A percentile compares a stretch with the other conserved stretches of the same genome.
These are phyloP conservation scores for Alternaria sp. DNA, from an alignment of 2,329 filamentous ascomycete genomes.

Conservation along the genomic window DNA sequence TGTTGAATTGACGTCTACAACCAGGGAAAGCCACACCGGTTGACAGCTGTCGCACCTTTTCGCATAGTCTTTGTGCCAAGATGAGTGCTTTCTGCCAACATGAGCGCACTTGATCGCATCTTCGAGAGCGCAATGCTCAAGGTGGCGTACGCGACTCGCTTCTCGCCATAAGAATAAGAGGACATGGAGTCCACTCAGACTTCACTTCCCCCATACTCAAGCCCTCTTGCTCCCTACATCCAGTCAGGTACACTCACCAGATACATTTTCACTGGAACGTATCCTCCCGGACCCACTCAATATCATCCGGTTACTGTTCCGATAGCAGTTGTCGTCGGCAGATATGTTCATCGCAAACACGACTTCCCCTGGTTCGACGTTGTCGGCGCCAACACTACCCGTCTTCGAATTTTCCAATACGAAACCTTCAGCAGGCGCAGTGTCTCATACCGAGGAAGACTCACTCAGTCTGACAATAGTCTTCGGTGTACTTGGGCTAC, in stretches of 20 bases:
- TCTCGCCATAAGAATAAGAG: neutral
- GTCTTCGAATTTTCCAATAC: neutral
- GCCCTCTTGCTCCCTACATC: neutral
- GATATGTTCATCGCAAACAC: neutral
- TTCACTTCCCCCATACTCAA: neutral
- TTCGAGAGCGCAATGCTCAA: neutral
- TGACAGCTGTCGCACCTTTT: neutral
- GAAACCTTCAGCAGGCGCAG: neutral
- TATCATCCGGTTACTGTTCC: too few relatives aligned
- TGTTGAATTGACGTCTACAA: neutral
- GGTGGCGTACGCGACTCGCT: neutral
- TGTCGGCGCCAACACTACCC: neutral
- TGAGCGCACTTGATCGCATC: neutral
- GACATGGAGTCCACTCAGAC: neutral
- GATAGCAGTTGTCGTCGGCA: neutral
- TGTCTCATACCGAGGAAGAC: neutral
- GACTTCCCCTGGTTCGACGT: neutral
- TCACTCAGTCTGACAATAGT: neutral
- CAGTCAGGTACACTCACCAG: neutral
- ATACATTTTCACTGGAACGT: too few relatives aligned
- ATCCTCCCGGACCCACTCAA: neutral
- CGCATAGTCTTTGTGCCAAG: fast-evolving
- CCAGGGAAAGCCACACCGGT: neutral
- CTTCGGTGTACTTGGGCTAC: slow-evolving; percentile 4
- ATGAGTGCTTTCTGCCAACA: neutral